These are phyloP conservation scores for Globisporangium cederbergense DNA, from an alignment of 352 stramenopile genomes.

Conservation along the genomic window DNA sequence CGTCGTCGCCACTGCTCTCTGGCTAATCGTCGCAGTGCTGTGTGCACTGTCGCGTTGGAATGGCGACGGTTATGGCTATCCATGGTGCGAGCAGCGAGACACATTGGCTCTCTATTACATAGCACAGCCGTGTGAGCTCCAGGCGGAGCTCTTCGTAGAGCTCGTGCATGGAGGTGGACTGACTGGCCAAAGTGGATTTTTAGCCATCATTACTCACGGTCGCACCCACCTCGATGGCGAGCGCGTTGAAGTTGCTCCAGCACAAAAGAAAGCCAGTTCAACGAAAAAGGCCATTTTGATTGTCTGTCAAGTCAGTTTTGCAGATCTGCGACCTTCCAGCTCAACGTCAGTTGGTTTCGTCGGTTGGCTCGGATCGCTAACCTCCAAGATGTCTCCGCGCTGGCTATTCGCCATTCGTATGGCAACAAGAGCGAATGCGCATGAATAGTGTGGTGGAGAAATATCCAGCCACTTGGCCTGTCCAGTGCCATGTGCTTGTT, in stretches of 20 bases:
- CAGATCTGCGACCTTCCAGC: neutral
- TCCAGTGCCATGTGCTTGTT: too few species aligned
- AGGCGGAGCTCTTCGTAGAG: neutral
- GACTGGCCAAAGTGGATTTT: constrained; percentile 3
- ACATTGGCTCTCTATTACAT: neutral
- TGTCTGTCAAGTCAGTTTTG: neutral
- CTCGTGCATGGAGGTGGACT: neutral
- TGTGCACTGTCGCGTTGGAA: neutral
- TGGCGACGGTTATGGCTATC: neutral
- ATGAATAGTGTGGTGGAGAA: too few species aligned
- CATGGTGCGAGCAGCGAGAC: neutral
- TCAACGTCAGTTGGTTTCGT: too few species aligned
- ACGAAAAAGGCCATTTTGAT: neutral
- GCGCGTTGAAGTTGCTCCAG: neutral
- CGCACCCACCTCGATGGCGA: neutral
- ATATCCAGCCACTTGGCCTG: too few species aligned
- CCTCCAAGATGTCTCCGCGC: neutral
- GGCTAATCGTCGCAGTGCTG: neutral
- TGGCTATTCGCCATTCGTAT: too few species aligned
- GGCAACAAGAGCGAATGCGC: too few species aligned
- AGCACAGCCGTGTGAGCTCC: neutral
- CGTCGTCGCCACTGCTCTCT: neutral
- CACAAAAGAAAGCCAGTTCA: constrained; percentile 8
- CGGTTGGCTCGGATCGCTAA: too few species aligned
- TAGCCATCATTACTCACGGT: constrained; percentile 7